These are phyloP conservation scores for Termitomyces heimii DNA, from an alignment of 768 basidiomycete genomes.

Conservation along the genomic window DNA sequence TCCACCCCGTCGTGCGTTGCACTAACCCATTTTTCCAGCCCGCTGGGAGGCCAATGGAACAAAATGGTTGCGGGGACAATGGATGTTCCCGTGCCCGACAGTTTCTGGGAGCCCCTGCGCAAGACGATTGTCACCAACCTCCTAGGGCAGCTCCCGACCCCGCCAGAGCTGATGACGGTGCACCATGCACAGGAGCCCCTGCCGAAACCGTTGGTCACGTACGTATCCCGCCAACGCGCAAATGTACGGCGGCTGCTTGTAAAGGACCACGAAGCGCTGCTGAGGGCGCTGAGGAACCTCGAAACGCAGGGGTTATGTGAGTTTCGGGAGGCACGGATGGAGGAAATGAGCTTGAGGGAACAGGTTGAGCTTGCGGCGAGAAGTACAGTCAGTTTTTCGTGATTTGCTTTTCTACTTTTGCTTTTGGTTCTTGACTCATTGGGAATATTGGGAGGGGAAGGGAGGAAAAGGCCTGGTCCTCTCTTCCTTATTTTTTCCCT, in stretches of 20 bases:
- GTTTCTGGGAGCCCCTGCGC: constrained; percentile 32
- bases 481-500: neutral
- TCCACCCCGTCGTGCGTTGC: neutral
- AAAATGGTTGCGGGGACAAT: constrained; percentile 32
- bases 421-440: neutral
- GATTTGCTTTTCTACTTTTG: constrained; percentile 5
- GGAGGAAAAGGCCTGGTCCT: no score
- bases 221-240: constrained; percentile 53
- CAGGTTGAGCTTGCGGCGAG: constrained; percentile 56
- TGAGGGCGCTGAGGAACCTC: constrained; percentile 40
- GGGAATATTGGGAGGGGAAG: neutral
- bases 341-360: constrained; percentile 47
- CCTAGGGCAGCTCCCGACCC: constrained; percentile 25
- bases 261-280: constrained; percentile 43
- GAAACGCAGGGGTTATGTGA: constrained; percentile 45
- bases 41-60: constrained; percentile 20
- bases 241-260: constrained; percentile 31
- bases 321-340: constrained; percentile 35
- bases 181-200: neutral
- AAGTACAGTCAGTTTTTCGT: constrained; percentile 44
- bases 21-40: constrained; percentile 16
- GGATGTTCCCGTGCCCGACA: constrained; percentile 18
- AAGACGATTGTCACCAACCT: constrained; percentile 21
- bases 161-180: neutral
- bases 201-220: constrained; percentile 36